These are phyloP conservation scores for Acorus gramineus DNA, from an alignment of 106 monocot species.

Conservation along the genomic window DNA sequence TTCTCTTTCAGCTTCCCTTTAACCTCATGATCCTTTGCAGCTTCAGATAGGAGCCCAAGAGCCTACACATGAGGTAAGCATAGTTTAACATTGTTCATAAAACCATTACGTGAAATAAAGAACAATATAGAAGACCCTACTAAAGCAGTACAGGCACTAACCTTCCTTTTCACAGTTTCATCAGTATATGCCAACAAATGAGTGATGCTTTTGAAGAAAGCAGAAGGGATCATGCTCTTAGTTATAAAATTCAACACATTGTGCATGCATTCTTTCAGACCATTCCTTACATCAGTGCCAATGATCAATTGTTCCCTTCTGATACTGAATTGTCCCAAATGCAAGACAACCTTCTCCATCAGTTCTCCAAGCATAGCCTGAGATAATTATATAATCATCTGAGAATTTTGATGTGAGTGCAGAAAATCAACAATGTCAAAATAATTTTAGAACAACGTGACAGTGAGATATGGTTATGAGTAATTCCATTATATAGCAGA, in stretches of 20 bases:
- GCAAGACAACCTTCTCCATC: constrained; percentile 66
- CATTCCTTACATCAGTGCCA: constrained; percentile 15
- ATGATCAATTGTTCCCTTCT: constrained; percentile 26
- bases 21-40: constrained; percentile 31
- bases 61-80: constrained; percentile 28
- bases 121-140: too few species aligned
- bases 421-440: too few species aligned
- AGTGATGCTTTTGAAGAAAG: constrained; percentile 51
- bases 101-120: background rate
- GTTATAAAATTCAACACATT: constrained; percentile 40
- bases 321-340: constrained; percentile 23
- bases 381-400: too few species aligned
- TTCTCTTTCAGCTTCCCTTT: constrained; percentile 30
- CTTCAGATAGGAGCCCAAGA: constrained; percentile 55
- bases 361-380: constrained; percentile 56
- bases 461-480: too few species aligned
- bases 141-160: background rate
- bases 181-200: constrained; percentile 36
- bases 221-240: constrained; percentile 49
- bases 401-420: too few species aligned
- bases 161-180: constrained; percentile 61
- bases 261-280: constrained; percentile 29
- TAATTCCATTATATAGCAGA: too few species aligned
- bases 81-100: too few species aligned
- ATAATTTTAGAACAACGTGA: too few species aligned